Evolutionary conservation across 495 filamentous ascomycete species (phyloP), one percentile per base, ranked within the genome.

Genomic region (Aspergillus wentii): DNA sequence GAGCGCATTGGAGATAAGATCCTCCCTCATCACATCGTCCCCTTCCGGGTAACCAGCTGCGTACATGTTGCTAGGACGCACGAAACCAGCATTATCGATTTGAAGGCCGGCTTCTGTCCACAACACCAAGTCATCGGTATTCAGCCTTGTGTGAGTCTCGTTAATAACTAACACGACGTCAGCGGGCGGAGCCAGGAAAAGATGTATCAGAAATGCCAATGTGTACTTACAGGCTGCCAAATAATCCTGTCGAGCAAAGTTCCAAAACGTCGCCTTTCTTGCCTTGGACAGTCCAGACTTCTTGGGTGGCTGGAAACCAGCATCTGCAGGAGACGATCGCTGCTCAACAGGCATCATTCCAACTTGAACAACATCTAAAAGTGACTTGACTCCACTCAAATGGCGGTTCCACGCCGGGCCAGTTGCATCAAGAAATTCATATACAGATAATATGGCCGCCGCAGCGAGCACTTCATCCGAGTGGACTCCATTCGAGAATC

Each of bases 161-260:
- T 81, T 80, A 46, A 82, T 80, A 45, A 81, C 74, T 75, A 41
- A 3, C 30, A 14, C 22, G 20, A 33, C 8, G 30, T 39, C 27
- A 43, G 26, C 22, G 29, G 17, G 30, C 20, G 8, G 4, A n/a
- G 40, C 18, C 22, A 25, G 22, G 11, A 25, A 33, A 19, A 33
- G 14, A 19, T 25, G 7, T 18, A 28, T 8, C n/a, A 31, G 29
- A 15, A 35, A 17, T 28, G 19, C 5, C 29, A 15, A 3, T 8
- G n/a, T 19, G 29, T 6, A 69, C 74, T 68, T 61, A 79, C 75
- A 79, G 20, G 78, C 76, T 51, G 76, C 71, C 7, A 83, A 60
- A 57, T 80, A 78, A 48, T 82, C 78, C 49, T 82, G 78, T 25
- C 78, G 62, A 14, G 78, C 79, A 52, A 80, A 79, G 44, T 80